Base-by-base conservation (phyloP, 805 yeast species). In the Candida boidinii region DNA sequence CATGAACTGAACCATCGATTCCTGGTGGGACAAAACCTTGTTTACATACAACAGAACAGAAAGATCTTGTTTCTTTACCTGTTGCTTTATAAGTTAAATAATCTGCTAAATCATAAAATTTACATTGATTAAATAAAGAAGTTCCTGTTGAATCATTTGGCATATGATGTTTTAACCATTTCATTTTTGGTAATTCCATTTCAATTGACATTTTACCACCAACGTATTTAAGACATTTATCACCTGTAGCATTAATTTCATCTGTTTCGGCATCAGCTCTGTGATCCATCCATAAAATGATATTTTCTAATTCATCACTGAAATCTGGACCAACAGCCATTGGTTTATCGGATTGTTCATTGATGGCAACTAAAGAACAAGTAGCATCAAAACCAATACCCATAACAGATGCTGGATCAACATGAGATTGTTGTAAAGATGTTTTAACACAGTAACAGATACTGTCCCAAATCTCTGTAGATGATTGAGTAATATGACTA, bases 301-400 rank as follows among this genome's bases (percentile, higher is more conserved):
- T 79, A 57, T 92, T 87, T 52, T 88, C 94, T 39, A 70, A 70
- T 29, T 63, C 44, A 47, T 85, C 77, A 22, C 58, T 42, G 54
- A 85, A 90, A 52, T 88, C 84, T 2, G 98, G 97, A 8, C 98
- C 98, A 12, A 87, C 97, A 2, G 81, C 85, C 28, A 85, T 68
- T 4, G 95, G 94, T 30, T 64, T 54, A 45, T 81, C 83, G 29
- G 70, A 64, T 5, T 62, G 52, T 42, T 79, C 82, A 39, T 76
- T 68, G 23, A 88, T 64, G 1, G 77, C 95, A 11, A 87, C 95
- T 37, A 92, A 66, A 2, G 97, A 92, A 55, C 98, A 92, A 18
- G 98, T 92, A 19, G 96, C 98, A 58, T 92, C 98, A 46, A 88
- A 92, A 0, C 97, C 96, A 41, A 92, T 76, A 40, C 97, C 97